Percentiles rank a stretch among this genome's conserved stretches.
These are phyloP conservation scores for Halocafeteria seosinensis DNA, from an alignment of 108 stramenopile species.

Conservation along the genomic window DNA sequence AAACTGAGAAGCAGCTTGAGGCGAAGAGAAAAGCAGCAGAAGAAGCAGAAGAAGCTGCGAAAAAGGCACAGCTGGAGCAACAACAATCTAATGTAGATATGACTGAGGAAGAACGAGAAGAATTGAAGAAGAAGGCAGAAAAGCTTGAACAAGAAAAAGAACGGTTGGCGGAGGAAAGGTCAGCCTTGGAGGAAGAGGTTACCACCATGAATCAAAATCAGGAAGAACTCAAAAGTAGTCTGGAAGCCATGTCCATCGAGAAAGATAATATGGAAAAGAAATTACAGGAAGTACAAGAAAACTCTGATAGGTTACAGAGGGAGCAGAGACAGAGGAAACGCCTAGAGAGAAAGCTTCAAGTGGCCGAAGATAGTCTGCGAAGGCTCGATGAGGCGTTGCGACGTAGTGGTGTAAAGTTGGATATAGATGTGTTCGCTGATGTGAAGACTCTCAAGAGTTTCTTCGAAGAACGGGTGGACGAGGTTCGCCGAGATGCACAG, in stretches of 20 bases:
- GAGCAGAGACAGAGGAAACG: neutral
- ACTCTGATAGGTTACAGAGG: neutral
- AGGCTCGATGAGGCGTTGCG: neutral
- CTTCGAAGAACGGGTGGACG: conserved; percentile 4
- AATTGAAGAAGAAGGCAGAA: too few species aligned
- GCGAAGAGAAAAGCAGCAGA: neutral
- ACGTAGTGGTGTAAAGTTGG: neutral
- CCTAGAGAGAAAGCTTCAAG: neutral
- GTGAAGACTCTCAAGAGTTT: neutral
- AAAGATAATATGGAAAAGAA: neutral
- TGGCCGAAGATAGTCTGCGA: neutral
- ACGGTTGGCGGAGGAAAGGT: neutral
- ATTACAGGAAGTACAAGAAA: neutral
- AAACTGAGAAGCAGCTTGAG: neutral
- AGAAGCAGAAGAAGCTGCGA: neutral
- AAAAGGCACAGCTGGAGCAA: neutral
- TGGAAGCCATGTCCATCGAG: neutral
- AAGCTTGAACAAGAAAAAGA: neutral
- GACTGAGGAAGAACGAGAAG: neutral
- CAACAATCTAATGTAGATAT: neutral
- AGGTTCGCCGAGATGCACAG: neutral
- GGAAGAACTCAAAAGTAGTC: neutral
- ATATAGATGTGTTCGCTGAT: conserved; percentile 1
- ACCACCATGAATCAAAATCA: neutral
- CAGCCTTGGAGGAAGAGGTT: neutral